Evolutionary conservation across 2,329 filamentous ascomycete genomes (phyloP).

Genomic region (Trichoderma afroharzianum): DNA sequence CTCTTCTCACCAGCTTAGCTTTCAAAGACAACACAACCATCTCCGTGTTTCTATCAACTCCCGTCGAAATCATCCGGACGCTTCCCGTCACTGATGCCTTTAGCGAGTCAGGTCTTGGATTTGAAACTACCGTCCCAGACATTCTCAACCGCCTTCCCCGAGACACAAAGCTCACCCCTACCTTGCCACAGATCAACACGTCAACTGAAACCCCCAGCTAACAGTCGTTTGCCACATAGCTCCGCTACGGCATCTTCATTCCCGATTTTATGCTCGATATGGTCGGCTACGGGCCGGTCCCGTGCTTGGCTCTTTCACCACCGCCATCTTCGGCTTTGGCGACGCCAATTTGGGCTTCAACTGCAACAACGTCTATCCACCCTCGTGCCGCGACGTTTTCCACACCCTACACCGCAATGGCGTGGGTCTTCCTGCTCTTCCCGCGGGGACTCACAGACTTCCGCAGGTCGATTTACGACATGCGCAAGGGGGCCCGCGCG

Average conservation of each 20-base stretch:
- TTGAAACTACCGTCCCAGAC: constrained; percentile 64
- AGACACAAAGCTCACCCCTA: constrained; percentile 36
- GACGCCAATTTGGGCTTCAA: constrained; percentile 54
- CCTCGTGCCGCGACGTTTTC: constrained; percentile 57
- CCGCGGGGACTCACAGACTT: constrained; percentile 67
- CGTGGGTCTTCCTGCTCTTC: constrained; percentile 65
- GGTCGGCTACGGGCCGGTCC: constrained; percentile 58
- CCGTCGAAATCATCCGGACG: constrained; percentile 71
- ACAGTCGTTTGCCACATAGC: constrained; percentile 20
- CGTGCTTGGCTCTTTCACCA: constrained; percentile 53
- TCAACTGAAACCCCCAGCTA: not conserved
- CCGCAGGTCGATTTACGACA: constrained; percentile 62
- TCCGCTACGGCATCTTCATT: constrained; percentile 58
- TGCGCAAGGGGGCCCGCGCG: constrained; percentile 40
- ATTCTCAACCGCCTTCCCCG: constrained; percentile 65
- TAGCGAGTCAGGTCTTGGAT: constrained; percentile 69
- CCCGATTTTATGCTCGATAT: constrained; percentile 61
- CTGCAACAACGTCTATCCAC: constrained; percentile 53
- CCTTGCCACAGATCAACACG: not conserved
- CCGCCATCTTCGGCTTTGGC: constrained; percentile 53
- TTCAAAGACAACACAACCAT: constrained; percentile 63
- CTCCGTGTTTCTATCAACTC: constrained; percentile 66
- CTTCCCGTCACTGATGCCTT: constrained; percentile 70
- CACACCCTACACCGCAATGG: constrained; percentile 63
- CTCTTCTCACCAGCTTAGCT: constrained; percentile 62